Base-by-base conservation (phyloP, 768 basidiomycete species). In the Pleurotus cornucopiae region DNA sequence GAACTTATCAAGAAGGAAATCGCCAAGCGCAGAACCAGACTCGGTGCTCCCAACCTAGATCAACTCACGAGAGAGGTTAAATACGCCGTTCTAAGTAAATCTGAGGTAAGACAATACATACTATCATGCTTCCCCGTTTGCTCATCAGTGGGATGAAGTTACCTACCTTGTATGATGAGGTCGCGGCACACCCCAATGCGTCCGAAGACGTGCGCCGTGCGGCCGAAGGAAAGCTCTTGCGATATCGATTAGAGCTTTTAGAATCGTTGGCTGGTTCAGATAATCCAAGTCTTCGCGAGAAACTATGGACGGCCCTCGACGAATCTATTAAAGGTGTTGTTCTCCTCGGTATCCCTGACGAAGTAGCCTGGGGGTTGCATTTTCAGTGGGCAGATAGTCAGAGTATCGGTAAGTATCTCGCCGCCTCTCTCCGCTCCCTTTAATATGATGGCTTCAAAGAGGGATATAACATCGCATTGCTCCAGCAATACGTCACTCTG, bases 141-240 rank as follows among this genome's bases (percentile, higher is more conserved):
- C 30, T 34, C 30, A 34, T 7, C 30, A 34, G 30, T 34, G 9
- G 30, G 30, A 9, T 21, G 13, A 44, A 91, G 88, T 72, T 96
- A 30, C 89, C 89, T 1, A 65, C 59, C 0, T 70, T 94, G 25
- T 96, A 94, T 61, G 74, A 83, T 30, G 88, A 93, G 61, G 73
- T 95, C n/a, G 69, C 94, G 30, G 86, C 85, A 57, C 94, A 96
- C 62, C 89, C 88, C 0, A 76, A 78, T 60, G 88, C 94, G 0
- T 74, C 85, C 0, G 92, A 95, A 62, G 84, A 86, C 4, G 71
- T 91, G n/a, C 86, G 93, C n/a, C 77, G 89, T 9, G 69, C 73
- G 46, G 86, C 83, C 1, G 95, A 98, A 64, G 73, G 82, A 23
- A 94, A 90, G 60, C 76, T 94, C 6, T 72, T 96, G 38, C 73